phyloP scores from a whole-genome alignment of 306 rosid genomes.

The Castanopsis chinensis region DNA sequence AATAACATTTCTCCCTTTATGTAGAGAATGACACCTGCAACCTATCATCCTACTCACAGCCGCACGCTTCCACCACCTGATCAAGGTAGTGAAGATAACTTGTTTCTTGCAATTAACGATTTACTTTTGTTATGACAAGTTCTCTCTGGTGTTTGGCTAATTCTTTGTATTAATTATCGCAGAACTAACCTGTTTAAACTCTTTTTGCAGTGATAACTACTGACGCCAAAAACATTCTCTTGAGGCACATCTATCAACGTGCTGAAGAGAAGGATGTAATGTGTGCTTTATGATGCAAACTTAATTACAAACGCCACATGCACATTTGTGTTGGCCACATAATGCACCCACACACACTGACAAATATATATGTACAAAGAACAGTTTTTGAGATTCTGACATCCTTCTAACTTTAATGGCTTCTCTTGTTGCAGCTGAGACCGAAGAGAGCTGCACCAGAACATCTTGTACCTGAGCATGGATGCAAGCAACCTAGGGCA shows the following conservation, averaged over 20 bases:
- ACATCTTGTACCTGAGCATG: slow-evolving; percentile 64
- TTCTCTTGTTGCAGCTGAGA: slow-evolving; percentile 58
- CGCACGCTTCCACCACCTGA: slow-evolving; percentile 81
- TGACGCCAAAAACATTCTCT: slow-evolving; percentile 71
- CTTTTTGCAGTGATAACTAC: slow-evolving; percentile 68
- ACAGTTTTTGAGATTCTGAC: neutral
- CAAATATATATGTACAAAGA: neutral
- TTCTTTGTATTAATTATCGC: neutral
- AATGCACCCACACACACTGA: neutral
- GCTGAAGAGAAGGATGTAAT: slow-evolving; percentile 49
- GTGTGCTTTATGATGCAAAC: neutral
- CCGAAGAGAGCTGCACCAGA: slow-evolving; percentile 80
- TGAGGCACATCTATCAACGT: slow-evolving; percentile 80
- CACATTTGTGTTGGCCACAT: neutral
- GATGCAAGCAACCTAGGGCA: slow-evolving; percentile 65
- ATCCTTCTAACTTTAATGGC: slow-evolving; percentile 15
- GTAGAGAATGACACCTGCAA: slow-evolving; percentile 69
- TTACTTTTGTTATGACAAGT: neutral
- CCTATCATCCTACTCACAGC: slow-evolving; percentile 85
- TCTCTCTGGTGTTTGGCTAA: neutral
- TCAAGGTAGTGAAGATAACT: slow-evolving; percentile 57
- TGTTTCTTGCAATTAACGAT: neutral
- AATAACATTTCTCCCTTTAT: slow-evolving; percentile 13
- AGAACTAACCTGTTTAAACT: slow-evolving; percentile 26
- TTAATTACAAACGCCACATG: neutral